A percentile compares a stretch with the other conserved stretches of the same genome.
Evolutionary conservation across 177 flowering plant species (phyloP).

Genomic region (Vitis hybrid): DNA sequence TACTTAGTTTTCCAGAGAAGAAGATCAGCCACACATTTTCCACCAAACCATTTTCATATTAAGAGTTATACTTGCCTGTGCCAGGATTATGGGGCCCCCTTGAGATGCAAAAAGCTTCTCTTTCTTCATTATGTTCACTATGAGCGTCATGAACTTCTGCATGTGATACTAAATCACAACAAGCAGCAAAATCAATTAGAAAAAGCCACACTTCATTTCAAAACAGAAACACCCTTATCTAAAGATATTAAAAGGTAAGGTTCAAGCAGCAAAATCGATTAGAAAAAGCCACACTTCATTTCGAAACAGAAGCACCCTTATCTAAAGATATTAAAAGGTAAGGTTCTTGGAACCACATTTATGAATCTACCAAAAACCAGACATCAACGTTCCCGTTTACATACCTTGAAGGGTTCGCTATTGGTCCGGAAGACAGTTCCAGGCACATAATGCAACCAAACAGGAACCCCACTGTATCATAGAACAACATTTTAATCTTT

Average conservation of each 20-base stretch:
- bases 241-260: neutral
- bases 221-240: neutral
- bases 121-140: slow-evolving; percentile 83
- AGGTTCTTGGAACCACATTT: neutral
- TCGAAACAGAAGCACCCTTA: neutral
- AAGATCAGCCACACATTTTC: neutral
- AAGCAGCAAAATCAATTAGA: neutral
- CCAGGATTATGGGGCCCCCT: slow-evolving; percentile 95
- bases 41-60: neutral
- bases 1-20: neutral
- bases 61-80: slow-evolving; percentile 68
- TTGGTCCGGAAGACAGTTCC: slow-evolving; percentile 85
- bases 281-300: neutral
- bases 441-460: slow-evolving; percentile 92
- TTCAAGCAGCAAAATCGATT: neutral
- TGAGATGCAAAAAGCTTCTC: slow-evolving; percentile 95
- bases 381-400: neutral
- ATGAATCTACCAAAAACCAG: neutral
- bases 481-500: neutral
- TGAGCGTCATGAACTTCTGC: slow-evolving; percentile 79
- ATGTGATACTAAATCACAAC: slow-evolving; percentile 61
- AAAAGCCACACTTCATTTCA: neutral
- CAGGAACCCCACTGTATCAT: slow-evolving; percentile 81
- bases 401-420: slow-evolving; percentile 80
- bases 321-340: neutral